phyloP scores from a whole-genome alignment of 2,329 filamentous ascomycete species.

The Graphilbum sp. region DNA sequence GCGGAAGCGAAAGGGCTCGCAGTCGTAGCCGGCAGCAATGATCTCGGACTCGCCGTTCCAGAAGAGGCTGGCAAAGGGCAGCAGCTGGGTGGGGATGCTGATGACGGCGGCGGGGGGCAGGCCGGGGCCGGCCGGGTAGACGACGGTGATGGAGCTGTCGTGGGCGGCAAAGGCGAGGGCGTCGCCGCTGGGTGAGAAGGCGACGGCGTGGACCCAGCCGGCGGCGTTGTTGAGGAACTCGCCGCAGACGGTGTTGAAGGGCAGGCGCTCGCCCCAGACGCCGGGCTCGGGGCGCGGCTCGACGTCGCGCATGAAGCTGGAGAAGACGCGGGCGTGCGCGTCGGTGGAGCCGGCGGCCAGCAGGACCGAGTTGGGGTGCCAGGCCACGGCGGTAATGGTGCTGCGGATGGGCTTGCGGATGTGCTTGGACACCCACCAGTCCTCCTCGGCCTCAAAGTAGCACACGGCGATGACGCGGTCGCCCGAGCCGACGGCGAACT shows the following conservation, averaged over 20 bases:
- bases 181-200: slow-evolving; percentile 83
- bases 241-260: slow-evolving; percentile 96
- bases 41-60: slow-evolving; percentile 91
- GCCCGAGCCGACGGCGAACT: slow-evolving; percentile 93
- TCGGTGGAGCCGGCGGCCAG: slow-evolving; percentile 93
- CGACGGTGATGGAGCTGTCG: slow-evolving; percentile 91
- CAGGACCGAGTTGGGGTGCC: slow-evolving; percentile 96
- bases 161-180: slow-evolving; percentile 90
- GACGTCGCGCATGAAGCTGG: slow-evolving; percentile 88
- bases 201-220: slow-evolving; percentile 88
- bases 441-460: slow-evolving; percentile 98
- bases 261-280: slow-evolving; percentile 86
- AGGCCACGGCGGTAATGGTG: slow-evolving; percentile 85
- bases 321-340: slow-evolving; percentile 88
- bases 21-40: slow-evolving; percentile 82
- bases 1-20: slow-evolving; percentile 77
- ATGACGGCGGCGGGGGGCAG: slow-evolving; percentile 83
- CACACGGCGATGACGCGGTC: slow-evolving; percentile 91
- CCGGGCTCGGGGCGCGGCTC: slow-evolving; percentile 73
- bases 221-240: slow-evolving; percentile 93
- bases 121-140: slow-evolving; percentile 83
- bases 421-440: slow-evolving; percentile 99
- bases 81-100: slow-evolving; percentile 72
- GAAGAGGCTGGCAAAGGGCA: slow-evolving; percentile 83
- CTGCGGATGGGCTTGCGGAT: slow-evolving; percentile 97